Conservation (phyloP, 371 early-diverging fungal genomes). For the Mucor sp. region DNA sequence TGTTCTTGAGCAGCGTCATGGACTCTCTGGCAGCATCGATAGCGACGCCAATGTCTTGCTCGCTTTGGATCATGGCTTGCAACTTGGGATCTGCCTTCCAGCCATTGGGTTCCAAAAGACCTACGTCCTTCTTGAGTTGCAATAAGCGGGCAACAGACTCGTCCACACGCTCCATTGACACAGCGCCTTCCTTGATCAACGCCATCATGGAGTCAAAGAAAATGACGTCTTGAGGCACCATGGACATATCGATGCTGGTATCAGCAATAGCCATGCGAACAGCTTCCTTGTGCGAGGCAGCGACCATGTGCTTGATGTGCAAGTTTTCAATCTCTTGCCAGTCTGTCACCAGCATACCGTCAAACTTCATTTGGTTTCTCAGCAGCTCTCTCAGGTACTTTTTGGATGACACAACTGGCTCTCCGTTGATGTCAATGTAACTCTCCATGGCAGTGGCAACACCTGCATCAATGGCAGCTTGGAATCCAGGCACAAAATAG, state of each 20-base stretch:
- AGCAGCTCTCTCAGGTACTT: slow-evolving; percentile 59
- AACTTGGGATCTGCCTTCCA: slow-evolving; percentile 41
- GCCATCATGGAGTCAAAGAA: slow-evolving; percentile 44
- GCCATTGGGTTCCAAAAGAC: slow-evolving; percentile 52
- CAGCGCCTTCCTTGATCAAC: slow-evolving; percentile 36
- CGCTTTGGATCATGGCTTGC: slow-evolving; percentile 33
- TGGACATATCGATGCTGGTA: slow-evolving; percentile 69
- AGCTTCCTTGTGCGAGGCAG: slow-evolving; percentile 49
- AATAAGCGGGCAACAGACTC: slow-evolving; percentile 55
- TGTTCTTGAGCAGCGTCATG: slow-evolving; percentile 61
- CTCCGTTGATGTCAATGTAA: slow-evolving; percentile 69
- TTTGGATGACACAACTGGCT: slow-evolving; percentile 58
- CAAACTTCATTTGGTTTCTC: slow-evolving; percentile 58
- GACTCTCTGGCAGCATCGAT: slow-evolving; percentile 59
- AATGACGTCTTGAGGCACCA: slow-evolving; percentile 58
- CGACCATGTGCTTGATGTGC: slow-evolving; percentile 52
- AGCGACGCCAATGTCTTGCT: slow-evolving; percentile 49
- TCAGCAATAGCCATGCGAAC: slow-evolving; percentile 46
- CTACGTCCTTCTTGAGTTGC: slow-evolving; percentile 64
- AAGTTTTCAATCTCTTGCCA: slow-evolving; percentile 68
- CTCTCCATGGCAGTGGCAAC: slow-evolving; percentile 72
- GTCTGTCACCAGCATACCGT: slow-evolving; percentile 69
- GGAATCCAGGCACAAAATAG: slow-evolving; percentile 65
- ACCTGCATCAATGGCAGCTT: slow-evolving; percentile 65
- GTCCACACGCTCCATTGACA: slow-evolving; percentile 47